Evolutionary conservation across 116 monocot genomes (phyloP), one percentile per base, ranked within the genome.

Genomic region (Phalaenopsis hybrid): DNA sequence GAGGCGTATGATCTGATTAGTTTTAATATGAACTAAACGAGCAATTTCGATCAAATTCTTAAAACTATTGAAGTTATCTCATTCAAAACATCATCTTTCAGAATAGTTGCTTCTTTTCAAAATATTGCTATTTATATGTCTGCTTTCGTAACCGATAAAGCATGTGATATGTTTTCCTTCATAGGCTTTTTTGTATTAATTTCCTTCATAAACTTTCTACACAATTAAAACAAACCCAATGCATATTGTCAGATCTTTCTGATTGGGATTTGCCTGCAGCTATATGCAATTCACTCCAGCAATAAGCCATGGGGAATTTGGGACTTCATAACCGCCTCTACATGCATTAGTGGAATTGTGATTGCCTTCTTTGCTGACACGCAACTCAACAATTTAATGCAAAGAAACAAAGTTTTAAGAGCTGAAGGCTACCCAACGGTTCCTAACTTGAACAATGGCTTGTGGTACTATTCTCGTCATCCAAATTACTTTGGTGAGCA

Each of bases 401-500:
- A 52, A 2, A 88, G 34, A 68, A 96, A 94, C 58, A 88, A 89
- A 80, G 69, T 25, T 1, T 82, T 91, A n/a, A 90, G 69, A 84
- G 84, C 83, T 57, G 74, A 84, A 45, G 90, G 90, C n/a, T 83
- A 37, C 6, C 81, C 91, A 20, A 13, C 79, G 11, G 81, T 91
- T 50, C 85, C 80, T 43, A 94, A 87, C 74, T 92, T 96, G 41
- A 92, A 92, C n/a, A 80, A 70, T 3, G 96, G 96, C 13, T 58
- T 96, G 16, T 96, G 96, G 96, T 72, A 87, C 43, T 92, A 92
- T 45, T 94, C 96, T 48, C 94, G 96, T 46, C 96, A 96, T 76
- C 96, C 96, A 15, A 96, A 96, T 83, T 96, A 94, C 73, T 89
- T 94, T 18, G 96, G 94, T 0, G 96, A 96, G 78, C 96, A 96